Evolutionary conservation across 768 basidiomycete species (phyloP).

Genomic region (Phylloporus scabripes): DNA sequence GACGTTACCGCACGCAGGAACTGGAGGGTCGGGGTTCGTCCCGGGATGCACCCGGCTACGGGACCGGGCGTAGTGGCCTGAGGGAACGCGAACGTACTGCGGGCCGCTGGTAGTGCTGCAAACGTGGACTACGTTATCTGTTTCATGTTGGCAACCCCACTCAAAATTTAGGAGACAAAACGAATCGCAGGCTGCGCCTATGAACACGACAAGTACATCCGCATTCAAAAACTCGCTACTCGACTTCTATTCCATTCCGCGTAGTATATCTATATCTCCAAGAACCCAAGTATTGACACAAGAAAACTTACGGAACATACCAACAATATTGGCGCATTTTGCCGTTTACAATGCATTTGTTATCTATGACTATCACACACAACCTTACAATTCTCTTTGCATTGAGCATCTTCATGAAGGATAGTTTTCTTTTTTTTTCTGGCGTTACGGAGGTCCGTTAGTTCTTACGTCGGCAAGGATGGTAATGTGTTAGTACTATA

Average conservation of each 20-base stretch:
- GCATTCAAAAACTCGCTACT: slow-evolving; percentile 25
- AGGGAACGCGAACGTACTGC: slow-evolving; percentile 36
- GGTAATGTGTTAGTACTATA: slow-evolving; percentile 12
- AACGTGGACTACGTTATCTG: slow-evolving; percentile 1
- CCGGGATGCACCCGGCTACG: slow-evolving; percentile 55
- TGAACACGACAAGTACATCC: slow-evolving; percentile 17
- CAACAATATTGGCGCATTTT: slow-evolving; percentile 20
- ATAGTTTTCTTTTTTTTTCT: slow-evolving; percentile 15
- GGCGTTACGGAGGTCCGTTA: slow-evolving; percentile 15
- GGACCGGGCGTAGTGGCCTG: slow-evolving; percentile 61
- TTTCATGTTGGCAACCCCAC: slow-evolving; percentile 3
- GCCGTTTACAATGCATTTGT: slow-evolving; percentile 30
- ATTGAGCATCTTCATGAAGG: slow-evolving; percentile 26
- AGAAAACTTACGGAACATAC: slow-evolving; percentile 34
- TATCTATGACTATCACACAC: slow-evolving; percentile 29
- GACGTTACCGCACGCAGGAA: slow-evolving; percentile 51
- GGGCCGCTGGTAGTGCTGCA: slow-evolving; percentile 21
- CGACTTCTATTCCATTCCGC: slow-evolving; percentile 26
- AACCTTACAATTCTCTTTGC: slow-evolving; percentile 19
- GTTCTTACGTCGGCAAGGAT: slow-evolving; percentile 10
- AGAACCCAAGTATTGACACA: slow-evolving; percentile 24
- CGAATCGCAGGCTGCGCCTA: slow-evolving; percentile 23
- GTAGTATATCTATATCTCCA: slow-evolving; percentile 37
- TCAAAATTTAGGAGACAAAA: slow-evolving; percentile 16
- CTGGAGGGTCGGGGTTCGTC: slow-evolving; percentile 39